These are phyloP conservation scores for Eucalyptus paniculata DNA, from an alignment of 345 rosid species.

Conservation along the genomic window DNA sequence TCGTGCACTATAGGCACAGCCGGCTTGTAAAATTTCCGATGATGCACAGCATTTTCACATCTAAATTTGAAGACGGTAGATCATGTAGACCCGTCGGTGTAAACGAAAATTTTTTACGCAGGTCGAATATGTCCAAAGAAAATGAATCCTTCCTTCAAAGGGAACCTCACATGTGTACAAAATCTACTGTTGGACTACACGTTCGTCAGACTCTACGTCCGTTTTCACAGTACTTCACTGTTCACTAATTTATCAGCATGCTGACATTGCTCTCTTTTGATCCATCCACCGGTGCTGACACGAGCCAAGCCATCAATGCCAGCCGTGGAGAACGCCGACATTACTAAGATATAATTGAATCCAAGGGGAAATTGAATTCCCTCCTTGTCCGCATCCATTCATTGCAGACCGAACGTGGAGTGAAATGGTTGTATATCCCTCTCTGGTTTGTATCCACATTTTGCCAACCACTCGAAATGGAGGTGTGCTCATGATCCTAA, in stretches of 20 bases:
- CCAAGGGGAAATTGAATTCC: not conserved
- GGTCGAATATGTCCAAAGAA: not conserved
- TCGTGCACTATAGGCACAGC: not conserved
- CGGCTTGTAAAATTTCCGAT: not conserved
- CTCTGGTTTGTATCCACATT: not conserved
- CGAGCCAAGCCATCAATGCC: not conserved
- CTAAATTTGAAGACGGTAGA: not conserved
- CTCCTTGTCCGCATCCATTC: not conserved
- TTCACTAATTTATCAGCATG: not conserved
- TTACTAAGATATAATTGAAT: not conserved
- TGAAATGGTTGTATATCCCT: not conserved
- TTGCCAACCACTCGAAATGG: not conserved
- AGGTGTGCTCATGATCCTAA: not conserved
- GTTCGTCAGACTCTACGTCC: not conserved
- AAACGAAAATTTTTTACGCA: not conserved
- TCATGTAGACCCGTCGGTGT: not conserved
- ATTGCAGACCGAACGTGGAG: not conserved
- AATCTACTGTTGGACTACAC: not conserved
- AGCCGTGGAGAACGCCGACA: not conserved
- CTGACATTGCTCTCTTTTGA: not conserved
- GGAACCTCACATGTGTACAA: not conserved
- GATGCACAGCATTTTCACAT: not conserved
- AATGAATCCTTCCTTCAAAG: not conserved
- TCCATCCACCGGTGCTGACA: not conserved
- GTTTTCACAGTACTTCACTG: not conserved